Conservation (phyloP, 371 early-diverging fungal genomes). For the Mortierella sp. region DNA sequence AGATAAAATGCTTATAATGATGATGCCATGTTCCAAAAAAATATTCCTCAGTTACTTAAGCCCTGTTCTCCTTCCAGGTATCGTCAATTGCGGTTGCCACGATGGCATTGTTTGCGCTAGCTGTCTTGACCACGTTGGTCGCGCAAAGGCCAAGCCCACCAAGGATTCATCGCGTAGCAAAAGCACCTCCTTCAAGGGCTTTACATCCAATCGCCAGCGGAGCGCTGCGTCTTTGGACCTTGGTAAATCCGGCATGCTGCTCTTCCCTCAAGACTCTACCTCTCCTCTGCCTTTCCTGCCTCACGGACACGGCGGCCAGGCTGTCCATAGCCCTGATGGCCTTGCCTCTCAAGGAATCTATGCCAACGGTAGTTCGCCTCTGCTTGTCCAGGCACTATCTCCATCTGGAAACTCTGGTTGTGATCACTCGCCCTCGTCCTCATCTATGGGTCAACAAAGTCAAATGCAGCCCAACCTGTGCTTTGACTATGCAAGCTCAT, state of each 20-base stretch:
- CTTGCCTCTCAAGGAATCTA: slow-evolving; percentile 22
- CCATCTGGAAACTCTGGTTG: slow-evolving; percentile 25
- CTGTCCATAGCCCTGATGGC: slow-evolving; percentile 36
- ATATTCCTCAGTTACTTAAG: slow-evolving; percentile 24
- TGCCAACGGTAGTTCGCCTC: slow-evolving; percentile 23
- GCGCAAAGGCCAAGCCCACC: slow-evolving; percentile 24
- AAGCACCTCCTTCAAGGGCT: slow-evolving; percentile 16
- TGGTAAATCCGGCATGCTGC: slow-evolving; percentile 32
- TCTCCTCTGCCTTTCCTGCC: slow-evolving; percentile 41
- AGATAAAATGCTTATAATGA: slow-evolving; percentile 2
- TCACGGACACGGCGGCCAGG: slow-evolving; percentile 31
- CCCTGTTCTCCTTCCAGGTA: slow-evolving; percentile 34
- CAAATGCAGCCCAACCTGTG: slow-evolving; percentile 45
- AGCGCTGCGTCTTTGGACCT: slow-evolving; percentile 45
- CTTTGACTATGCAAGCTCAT: slow-evolving; percentile 55
- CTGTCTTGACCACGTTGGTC: slow-evolving; percentile 29
- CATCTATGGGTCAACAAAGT: slow-evolving; percentile 21
- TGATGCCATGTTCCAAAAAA: neutral
- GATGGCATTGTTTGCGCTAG: slow-evolving; percentile 34
- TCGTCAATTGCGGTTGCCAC: slow-evolving; percentile 34
- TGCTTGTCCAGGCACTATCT: slow-evolving; percentile 47
- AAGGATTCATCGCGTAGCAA: slow-evolving; percentile 19
- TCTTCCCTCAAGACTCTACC: slow-evolving; percentile 36
- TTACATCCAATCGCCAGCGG: slow-evolving; percentile 28
- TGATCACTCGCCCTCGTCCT: slow-evolving; percentile 36